Percentiles rank a stretch among this genome's conserved stretches.
These are phyloP conservation scores for Hapsidospora chrysogenum DNA, from an alignment of 495 filamentous ascomycete species.

Conservation along the genomic window DNA sequence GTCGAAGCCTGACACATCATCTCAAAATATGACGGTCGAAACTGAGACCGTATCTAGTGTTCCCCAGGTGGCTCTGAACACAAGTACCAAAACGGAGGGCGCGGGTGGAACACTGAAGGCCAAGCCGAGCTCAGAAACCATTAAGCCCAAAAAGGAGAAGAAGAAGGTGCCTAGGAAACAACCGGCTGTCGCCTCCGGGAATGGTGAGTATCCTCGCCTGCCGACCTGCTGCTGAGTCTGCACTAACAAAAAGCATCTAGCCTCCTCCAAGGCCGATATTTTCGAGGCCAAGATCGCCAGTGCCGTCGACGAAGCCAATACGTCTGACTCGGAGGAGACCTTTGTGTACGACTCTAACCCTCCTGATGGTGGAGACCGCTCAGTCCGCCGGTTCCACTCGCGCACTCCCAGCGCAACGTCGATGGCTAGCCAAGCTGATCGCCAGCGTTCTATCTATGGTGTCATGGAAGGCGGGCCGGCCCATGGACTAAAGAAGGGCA, in stretches of 20 bases:
- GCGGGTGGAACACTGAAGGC: slow-evolving; percentile 59
- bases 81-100: slow-evolving; percentile 46
- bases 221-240: not conserved
- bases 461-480: slow-evolving; percentile 50
- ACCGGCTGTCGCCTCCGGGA: slow-evolving; percentile 49
- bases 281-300: slow-evolving; percentile 94
- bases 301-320: slow-evolving; percentile 81
- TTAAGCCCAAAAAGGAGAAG: slow-evolving; percentile 86
- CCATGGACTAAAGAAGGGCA: slow-evolving; percentile 59
- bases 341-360: slow-evolving; percentile 99
- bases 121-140: slow-evolving; percentile 84
- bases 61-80: slow-evolving; percentile 67
- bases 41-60: slow-evolving; percentile 91
- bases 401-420: slow-evolving; percentile 91
- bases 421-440: slow-evolving; percentile 65
- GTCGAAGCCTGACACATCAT: slow-evolving; percentile 56
- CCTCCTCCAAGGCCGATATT: slow-evolving; percentile 92
- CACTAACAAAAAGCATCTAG: no score
- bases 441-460: slow-evolving; percentile 38
- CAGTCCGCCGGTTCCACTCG: slow-evolving; percentile 68
- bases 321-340: slow-evolving; percentile 88
- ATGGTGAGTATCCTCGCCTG: slow-evolving; percentile 39
- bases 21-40: slow-evolving; percentile 92
- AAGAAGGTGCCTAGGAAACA: slow-evolving; percentile 61
- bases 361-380: slow-evolving; percentile 59